phyloP scores from a whole-genome alignment of 1,284 basidiomycete species.

The Lentinula novae-zelandiae region DNA sequence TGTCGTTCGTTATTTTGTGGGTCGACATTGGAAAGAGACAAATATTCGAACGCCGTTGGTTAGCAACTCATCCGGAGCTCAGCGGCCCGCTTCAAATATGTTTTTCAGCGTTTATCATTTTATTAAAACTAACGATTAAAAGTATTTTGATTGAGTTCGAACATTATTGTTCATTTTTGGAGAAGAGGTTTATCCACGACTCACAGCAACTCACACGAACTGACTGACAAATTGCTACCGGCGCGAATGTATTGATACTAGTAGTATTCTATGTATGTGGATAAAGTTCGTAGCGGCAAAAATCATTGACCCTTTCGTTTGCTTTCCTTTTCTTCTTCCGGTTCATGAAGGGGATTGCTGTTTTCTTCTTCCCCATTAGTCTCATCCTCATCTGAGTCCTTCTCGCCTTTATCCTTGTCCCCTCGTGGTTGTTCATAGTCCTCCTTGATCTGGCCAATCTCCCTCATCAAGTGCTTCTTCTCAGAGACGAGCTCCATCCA shows the following conservation, averaged over 20 bases:
- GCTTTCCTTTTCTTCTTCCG: background rate
- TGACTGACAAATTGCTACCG: no score
- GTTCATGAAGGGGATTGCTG: background rate
- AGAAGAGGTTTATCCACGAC: no score
- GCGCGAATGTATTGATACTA: no score
- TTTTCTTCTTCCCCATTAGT: conserved; percentile 9
- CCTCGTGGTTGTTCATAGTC: conserved; percentile 55
- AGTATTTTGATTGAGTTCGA: no score
- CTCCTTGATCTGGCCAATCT: conserved; percentile 56
- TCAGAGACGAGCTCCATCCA: conserved; percentile 58
- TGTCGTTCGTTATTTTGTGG: conserved; percentile 50
- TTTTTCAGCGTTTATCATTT: no score
- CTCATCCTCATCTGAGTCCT: conserved; percentile 11
- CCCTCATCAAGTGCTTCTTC: conserved; percentile 42
- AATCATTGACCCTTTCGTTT: background rate
- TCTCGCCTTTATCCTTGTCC: conserved; percentile 16
- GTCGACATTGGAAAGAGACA: conserved; percentile 29
- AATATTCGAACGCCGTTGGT: background rate
- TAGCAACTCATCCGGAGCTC: background rate
- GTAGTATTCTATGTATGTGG: no score
- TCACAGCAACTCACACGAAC: no score
- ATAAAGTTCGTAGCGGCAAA: background rate
- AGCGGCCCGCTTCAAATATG: no score
- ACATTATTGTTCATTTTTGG: no score
- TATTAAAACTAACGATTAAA: no score